Percentiles rank a stretch among this genome's conserved stretches.
Conservation (phyloP, 2,329 filamentous ascomycete genomes). For the Stachybotrys echinatus region DNA sequence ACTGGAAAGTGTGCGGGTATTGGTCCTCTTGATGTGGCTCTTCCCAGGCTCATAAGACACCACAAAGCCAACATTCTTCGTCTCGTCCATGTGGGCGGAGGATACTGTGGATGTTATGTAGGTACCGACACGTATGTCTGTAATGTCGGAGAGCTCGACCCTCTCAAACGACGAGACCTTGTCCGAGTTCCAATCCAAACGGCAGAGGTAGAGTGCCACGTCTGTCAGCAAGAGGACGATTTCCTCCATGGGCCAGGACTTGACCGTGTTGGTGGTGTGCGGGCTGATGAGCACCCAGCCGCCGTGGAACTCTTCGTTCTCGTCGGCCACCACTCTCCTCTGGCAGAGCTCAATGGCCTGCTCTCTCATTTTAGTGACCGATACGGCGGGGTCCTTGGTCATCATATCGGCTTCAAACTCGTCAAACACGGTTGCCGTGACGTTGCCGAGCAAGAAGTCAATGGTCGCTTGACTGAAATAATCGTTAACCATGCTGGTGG, state of each 20-base stretch:
- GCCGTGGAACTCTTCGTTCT: slow-evolving; percentile 77
- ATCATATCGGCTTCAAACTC: slow-evolving; percentile 95
- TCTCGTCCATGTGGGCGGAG: slow-evolving; percentile 67
- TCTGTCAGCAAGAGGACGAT: slow-evolving; percentile 84
- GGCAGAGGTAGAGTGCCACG: slow-evolving; percentile 77
- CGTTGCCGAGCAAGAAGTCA: slow-evolving; percentile 87
- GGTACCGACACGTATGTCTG: slow-evolving; percentile 69
- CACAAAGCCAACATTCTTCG: slow-evolving; percentile 78
- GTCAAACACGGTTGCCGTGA: slow-evolving; percentile 78
- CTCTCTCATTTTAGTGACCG: slow-evolving; percentile 76
- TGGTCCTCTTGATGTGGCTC: slow-evolving; percentile 69
- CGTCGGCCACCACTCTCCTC: slow-evolving; percentile 78
- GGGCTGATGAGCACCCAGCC: slow-evolving; percentile 89
- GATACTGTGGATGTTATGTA: slow-evolving; percentile 90
- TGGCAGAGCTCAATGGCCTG: slow-evolving; percentile 86
- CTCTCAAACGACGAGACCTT: slow-evolving; percentile 92
- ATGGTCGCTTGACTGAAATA: slow-evolving; percentile 95
- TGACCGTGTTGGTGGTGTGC: slow-evolving; percentile 61
- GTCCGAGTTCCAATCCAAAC: slow-evolving; percentile 92
- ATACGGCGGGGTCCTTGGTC: slow-evolving; percentile 85
- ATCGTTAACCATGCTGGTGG: slow-evolving; percentile 84
- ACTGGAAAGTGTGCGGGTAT: slow-evolving; percentile 74
- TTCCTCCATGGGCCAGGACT: slow-evolving; percentile 75
- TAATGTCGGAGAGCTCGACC: slow-evolving; percentile 69
- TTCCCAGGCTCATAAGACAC: slow-evolving; percentile 70